Evolutionary conservation across 805 yeast species (phyloP).

Genomic region (Nakazawaea molendinolei): DNA sequence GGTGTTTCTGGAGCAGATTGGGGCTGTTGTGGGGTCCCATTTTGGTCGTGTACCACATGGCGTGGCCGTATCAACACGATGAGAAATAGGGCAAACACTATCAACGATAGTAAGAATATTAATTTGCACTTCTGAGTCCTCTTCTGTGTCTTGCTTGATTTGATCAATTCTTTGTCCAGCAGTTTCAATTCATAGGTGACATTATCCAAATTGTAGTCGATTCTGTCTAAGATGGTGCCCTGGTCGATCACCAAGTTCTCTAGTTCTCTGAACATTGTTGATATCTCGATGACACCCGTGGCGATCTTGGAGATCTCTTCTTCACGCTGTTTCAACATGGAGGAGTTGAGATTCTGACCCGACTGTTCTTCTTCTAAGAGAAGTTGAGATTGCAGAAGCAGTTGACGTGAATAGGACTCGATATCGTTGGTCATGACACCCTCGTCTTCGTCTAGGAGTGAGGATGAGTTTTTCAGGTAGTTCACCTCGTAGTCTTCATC

Average conservation of each 20-base stretch:
- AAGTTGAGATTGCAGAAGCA: slow-evolving; percentile 40
- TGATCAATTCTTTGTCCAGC: slow-evolving; percentile 70
- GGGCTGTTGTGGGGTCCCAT: too few species aligned
- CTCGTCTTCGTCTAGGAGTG: slow-evolving; percentile 16
- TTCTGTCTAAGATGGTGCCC: slow-evolving; percentile 88
- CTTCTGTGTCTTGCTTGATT: slow-evolving; percentile 78
- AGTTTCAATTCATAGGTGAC: slow-evolving; percentile 70
- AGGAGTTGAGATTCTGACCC: slow-evolving; percentile 27
- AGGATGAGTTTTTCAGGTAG: slow-evolving; percentile 2
- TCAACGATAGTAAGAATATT: slow-evolving; percentile 62
- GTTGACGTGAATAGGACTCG: slow-evolving; percentile 48
- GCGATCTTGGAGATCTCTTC: slow-evolving; percentile 87
- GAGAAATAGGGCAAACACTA: slow-evolving; percentile 67
- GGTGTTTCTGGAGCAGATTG: too few species aligned
- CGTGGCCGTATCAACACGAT: slow-evolving; percentile 63
- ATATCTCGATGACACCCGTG: slow-evolving; percentile 88
- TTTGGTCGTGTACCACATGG: slow-evolving; percentile 4
- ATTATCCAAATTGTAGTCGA: slow-evolving; percentile 83
- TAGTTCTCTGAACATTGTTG: slow-evolving; percentile 88
- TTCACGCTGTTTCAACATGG: slow-evolving; percentile 64
- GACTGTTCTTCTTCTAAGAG: slow-evolving; percentile 18
- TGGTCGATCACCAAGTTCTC: slow-evolving; percentile 91
- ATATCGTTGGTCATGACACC: slow-evolving; percentile 32
- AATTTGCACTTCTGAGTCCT: slow-evolving; percentile 87
- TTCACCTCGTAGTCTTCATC: slow-evolving; percentile 52